Percentiles rank a stretch among this genome's conserved stretches.
These are phyloP conservation scores for Bretziella fagacearum DNA, from an alignment of 2,329 filamentous ascomycete species.

Conservation along the genomic window DNA sequence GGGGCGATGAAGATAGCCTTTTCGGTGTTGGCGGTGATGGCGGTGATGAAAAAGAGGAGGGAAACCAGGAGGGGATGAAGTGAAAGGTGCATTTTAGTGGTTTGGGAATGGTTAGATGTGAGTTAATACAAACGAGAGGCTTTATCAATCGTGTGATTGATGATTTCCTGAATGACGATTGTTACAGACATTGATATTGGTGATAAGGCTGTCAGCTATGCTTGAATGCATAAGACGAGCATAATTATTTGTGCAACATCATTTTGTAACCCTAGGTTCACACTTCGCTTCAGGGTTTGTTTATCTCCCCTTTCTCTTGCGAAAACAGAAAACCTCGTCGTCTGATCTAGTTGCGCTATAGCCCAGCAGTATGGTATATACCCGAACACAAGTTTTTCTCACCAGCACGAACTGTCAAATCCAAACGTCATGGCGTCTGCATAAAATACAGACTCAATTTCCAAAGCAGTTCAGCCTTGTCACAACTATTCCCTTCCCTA, in stretches of 20 bases:
- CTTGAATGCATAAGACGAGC: too few species aligned
- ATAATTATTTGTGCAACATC: too few species aligned
- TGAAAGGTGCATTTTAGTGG: slow-evolving; percentile 3
- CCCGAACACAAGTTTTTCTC: background rate
- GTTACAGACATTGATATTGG: too few species aligned
- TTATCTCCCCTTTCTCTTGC: too few species aligned
- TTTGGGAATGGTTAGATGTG: background rate
- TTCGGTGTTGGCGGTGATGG: slow-evolving; percentile 56
- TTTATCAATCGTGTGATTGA: background rate
- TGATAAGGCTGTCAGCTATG: too few species aligned
- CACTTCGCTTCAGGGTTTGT: too few species aligned
- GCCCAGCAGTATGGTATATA: background rate
- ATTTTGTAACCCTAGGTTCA: too few species aligned
- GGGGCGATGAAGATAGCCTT: slow-evolving; percentile 80
- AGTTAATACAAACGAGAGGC: background rate
- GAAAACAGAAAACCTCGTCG: too few species aligned
- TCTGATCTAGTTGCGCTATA: background rate
- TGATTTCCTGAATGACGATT: background rate
- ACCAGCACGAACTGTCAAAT: background rate
- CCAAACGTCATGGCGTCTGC: background rate
- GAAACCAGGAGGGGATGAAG: slow-evolving; percentile 11
- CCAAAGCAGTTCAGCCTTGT: too few species aligned
- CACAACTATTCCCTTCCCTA: too few species aligned
- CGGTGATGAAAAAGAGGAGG: slow-evolving; percentile 14
- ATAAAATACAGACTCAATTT: too few species aligned